phyloP scores from a whole-genome alignment of 306 rosid genomes.

The Corylus americana region DNA sequence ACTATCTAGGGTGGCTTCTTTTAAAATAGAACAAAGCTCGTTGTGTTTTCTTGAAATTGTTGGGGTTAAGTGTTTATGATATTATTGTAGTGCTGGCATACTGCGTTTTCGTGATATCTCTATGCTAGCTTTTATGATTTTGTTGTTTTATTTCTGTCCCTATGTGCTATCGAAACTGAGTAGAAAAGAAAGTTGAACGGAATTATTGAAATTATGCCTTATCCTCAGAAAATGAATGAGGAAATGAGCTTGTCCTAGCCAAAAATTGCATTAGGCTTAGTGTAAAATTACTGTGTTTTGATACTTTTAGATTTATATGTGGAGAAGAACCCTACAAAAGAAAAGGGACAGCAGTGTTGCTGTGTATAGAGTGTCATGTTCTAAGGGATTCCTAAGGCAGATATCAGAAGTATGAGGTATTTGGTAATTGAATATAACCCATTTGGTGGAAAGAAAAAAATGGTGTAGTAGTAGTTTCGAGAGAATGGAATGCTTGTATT shows the following conservation, averaged over 20 bases:
- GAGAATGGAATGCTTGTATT: neutral
- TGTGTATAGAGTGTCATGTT: neutral
- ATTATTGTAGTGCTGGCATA: too few species aligned
- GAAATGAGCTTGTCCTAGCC: neutral
- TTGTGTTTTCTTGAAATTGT: neutral
- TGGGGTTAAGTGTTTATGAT: neutral
- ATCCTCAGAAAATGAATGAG: neutral
- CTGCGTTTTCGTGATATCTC: neutral
- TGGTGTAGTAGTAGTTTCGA: neutral
- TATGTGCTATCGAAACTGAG: neutral
- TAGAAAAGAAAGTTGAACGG: neutral
- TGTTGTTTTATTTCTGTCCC: neutral
- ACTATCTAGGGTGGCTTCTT: neutral
- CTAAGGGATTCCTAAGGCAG: neutral
- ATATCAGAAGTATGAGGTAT: neutral
- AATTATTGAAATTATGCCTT: neutral
- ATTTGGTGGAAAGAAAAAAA: neutral
- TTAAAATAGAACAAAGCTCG: neutral
- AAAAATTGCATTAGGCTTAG: neutral
- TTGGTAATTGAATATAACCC: neutral
- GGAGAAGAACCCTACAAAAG: too few species aligned
- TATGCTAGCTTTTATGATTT: neutral
- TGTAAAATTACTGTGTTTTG: neutral
- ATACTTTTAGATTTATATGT: too few species aligned
- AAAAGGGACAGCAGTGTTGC: neutral